phyloP scores from a whole-genome alignment of 2,329 filamentous ascomycete species.

The Cadophora sp. region DNA sequence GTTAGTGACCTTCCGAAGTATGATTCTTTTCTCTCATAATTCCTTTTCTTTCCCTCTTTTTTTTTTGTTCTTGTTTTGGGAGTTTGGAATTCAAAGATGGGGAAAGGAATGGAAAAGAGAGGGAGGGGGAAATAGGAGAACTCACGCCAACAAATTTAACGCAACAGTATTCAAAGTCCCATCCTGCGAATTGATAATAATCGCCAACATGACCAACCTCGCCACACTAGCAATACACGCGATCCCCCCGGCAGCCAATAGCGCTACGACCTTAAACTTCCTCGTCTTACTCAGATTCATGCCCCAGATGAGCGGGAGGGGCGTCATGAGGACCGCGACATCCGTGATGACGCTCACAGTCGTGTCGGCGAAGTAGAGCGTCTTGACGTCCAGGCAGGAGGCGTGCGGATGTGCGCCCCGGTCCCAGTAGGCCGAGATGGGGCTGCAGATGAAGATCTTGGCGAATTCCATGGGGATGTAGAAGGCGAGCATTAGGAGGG shows the following conservation, averaged over 20 bases:
- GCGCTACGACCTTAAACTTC: slow-evolving; percentile 21
- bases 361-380: slow-evolving; percentile 50
- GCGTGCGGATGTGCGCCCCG: neutral
- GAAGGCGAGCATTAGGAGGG: slow-evolving; percentile 17
- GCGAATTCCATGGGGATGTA: slow-evolving; percentile 21
- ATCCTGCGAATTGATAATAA: slow-evolving; percentile 7
- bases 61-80: too few species aligned
- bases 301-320: slow-evolving; percentile 43
- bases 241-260: slow-evolving; percentile 24
- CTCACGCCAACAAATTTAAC: slow-evolving; percentile 18
- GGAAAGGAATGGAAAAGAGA: too few species aligned
- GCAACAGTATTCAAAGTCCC: slow-evolving; percentile 2
- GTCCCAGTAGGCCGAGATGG: slow-evolving; percentile 25
- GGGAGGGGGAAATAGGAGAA: neutral
- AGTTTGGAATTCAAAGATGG: too few species aligned
- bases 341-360: slow-evolving; percentile 50
- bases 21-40: too few species aligned
- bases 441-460: slow-evolving; percentile 26
- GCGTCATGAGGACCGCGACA: slow-evolving; percentile 45
- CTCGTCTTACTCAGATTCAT: slow-evolving; percentile 33
- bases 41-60: too few species aligned
- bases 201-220: slow-evolving; percentile 16
- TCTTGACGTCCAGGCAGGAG: slow-evolving; percentile 17
- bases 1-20: too few species aligned
- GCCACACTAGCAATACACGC: slow-evolving; percentile 17